Percentiles rank a stretch among this genome's conserved stretches.
Evolutionary conservation across 768 basidiomycete genomes (phyloP).

Genomic region (Naganishia randhawae): DNA sequence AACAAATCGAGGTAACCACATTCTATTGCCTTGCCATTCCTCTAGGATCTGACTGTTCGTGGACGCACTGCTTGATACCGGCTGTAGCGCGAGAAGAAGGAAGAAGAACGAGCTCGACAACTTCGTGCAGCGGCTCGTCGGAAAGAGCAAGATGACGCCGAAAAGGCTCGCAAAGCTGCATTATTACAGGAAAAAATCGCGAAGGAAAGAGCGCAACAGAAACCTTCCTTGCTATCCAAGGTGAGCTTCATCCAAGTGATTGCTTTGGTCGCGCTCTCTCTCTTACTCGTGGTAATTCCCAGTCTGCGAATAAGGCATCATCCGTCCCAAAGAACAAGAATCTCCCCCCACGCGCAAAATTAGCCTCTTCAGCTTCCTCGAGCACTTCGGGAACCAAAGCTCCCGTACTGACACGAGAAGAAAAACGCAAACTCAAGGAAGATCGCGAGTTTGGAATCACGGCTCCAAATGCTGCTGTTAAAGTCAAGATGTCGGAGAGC

Average conservation of each 20-base stretch:
- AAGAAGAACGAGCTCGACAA: slow-evolving; percentile 23
- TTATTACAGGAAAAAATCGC: slow-evolving; percentile 1
- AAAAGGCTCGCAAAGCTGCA: slow-evolving; percentile 13
- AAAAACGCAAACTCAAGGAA: slow-evolving; percentile 11
- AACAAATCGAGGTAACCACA: slow-evolving; percentile 4
- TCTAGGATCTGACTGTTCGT: not conserved
- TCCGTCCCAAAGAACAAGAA: not conserved
- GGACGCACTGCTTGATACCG: not conserved
- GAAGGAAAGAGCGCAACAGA: slow-evolving; percentile 8
- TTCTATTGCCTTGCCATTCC: not conserved
- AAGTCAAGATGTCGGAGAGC: slow-evolving; percentile 1
- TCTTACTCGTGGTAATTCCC: not conserved
- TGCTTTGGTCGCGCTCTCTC: too few relatives aligned
- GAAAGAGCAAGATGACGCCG: slow-evolving; percentile 20
- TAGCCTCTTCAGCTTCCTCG: not conserved
- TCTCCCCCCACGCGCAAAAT: not conserved
- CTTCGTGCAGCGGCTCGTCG: slow-evolving; percentile 23
- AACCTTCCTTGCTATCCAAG: slow-evolving; percentile 2
- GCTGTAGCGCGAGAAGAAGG: slow-evolving; percentile 21
- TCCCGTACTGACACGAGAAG: slow-evolving; percentile 16
- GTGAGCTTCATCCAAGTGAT: not conserved
- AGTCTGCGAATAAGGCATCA: not conserved
- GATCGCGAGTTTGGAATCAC: slow-evolving; percentile 24
- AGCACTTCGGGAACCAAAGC: not conserved
- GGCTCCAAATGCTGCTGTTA: slow-evolving; percentile 5